These are phyloP conservation scores for Chlorella vulgaris DNA, from an alignment of 139 green algal species.

Conservation along the genomic window DNA sequence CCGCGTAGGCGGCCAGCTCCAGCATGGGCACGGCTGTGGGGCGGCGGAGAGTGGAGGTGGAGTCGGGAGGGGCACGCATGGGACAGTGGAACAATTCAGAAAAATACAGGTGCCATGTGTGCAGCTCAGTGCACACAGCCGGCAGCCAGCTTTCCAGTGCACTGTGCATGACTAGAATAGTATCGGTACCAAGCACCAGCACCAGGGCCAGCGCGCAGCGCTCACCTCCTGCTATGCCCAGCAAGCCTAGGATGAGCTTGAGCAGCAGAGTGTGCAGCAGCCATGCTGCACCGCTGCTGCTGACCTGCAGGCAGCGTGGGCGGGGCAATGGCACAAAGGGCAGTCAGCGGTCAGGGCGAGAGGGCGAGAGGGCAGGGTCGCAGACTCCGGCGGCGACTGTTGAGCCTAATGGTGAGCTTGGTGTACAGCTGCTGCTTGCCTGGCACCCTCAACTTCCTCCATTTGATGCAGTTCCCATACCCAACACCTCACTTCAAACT, in stretches of 20 bases:
- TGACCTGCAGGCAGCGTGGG: background rate
- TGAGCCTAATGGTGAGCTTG: no score
- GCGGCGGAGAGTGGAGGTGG: constrained; percentile 71
- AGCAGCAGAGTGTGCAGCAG: constrained; percentile 69
- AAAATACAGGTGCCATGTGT: no score
- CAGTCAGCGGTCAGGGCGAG: background rate
- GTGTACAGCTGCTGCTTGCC: no score
- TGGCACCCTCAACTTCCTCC: no score
- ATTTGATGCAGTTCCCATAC: no score
- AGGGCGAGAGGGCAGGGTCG: background rate
- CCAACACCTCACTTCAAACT: no score
- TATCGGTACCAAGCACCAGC: no score
- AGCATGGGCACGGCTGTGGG: constrained; percentile 67
- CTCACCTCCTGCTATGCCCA: constrained; percentile 57
- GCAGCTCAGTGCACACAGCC: background rate
- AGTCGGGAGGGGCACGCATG: no score
- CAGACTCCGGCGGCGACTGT: no score
- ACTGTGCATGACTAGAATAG: background rate
- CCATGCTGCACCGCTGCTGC: constrained; percentile 64
- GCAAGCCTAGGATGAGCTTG: constrained; percentile 63
- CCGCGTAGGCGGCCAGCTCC: constrained; percentile 87
- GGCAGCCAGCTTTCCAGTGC: background rate
- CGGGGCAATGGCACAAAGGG: background rate
- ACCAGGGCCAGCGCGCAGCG: no score
- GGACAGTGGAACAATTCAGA: no score